phyloP scores from a whole-genome alignment of 2,329 filamentous ascomycete genomes.

The Talaromyces sp. region DNA sequence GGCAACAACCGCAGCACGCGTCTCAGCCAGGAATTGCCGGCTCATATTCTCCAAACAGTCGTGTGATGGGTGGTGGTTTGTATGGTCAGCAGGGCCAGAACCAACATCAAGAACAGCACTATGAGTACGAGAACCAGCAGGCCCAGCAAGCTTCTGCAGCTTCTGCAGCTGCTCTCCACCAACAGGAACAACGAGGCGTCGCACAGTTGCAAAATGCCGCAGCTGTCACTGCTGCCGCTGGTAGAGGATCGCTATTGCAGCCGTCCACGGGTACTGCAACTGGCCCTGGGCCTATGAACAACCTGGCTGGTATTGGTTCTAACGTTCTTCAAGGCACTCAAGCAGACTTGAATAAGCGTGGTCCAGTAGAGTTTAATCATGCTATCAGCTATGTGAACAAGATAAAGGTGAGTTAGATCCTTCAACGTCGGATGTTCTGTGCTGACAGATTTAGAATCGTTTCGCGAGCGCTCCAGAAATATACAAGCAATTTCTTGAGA shows the following conservation, averaged over 20 bases:
- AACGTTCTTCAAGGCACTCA: constrained; percentile 56
- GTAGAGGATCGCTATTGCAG: constrained; percentile 51
- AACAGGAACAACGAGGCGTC: constrained; percentile 64
- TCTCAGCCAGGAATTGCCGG: constrained; percentile 33
- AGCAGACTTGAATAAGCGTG: constrained; percentile 70
- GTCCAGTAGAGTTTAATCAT: constrained; percentile 97
- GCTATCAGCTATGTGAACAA: constrained; percentile 99
- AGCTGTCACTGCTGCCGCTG: constrained; percentile 41
- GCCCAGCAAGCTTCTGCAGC: constrained; percentile 47
- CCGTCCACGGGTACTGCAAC: constrained; percentile 42
- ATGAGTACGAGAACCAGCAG: constrained; percentile 42
- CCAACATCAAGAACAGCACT: constrained; percentile 43
- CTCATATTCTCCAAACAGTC: constrained; percentile 42
- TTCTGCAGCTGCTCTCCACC: constrained; percentile 49
- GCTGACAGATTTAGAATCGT: constrained; percentile 64
- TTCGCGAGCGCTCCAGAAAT: constrained; percentile 97
- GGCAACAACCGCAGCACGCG: constrained; percentile 36
- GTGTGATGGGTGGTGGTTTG: constrained; percentile 35
- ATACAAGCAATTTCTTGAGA: constrained; percentile 98
- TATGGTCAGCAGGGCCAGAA: constrained; percentile 38
- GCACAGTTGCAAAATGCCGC: constrained; percentile 65
- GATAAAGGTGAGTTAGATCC: constrained; percentile 71
- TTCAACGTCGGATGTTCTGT: background rate
- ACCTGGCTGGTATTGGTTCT: constrained; percentile 59
- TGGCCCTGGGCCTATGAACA: constrained; percentile 54